Base-by-base conservation (phyloP, 1,284 basidiomycete species). In the Exobasidium cylindrosporum region DNA sequence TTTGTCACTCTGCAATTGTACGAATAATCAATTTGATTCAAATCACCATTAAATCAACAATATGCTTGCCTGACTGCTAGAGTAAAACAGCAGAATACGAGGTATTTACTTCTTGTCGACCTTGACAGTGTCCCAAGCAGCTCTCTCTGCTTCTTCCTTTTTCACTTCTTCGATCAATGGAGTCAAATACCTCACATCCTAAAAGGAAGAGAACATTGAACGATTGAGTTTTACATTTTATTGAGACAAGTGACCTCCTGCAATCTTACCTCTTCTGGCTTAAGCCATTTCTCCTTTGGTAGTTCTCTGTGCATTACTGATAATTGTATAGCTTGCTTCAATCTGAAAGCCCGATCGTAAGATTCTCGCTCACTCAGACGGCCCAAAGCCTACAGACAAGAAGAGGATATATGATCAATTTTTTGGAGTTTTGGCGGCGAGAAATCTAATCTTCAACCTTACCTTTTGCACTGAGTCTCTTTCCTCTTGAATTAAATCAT, bases 401-500 rank as follows among this genome's bases (percentile, higher is more conserved):
- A 45, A 21, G 26, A 24, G 49, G 3, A 17, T 17, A 28, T 17
- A 10, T 10, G n/a, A 43, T 10, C 10, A n/a, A 43, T 43, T 43
- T 10, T 43, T n/a, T 43, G n/a, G 35, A 43, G n/a, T n/a, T 43
- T 43, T 10, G 10, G n/a, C 35, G n/a, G 35, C 35, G 35, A 10
- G 35, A 10, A n/a, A 10, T 10, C 35, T 43, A 10, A n/a, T 43
- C n/a, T 10, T n/a, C 35, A 14, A 14, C 0, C 81, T 53, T 77
- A 92, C 94, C 85, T 90, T 87, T 82, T 96, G 89, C 35, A 96
- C 90, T 67, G 88, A 86, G 23, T 84, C 83, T 64, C 87, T 86
- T 83, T 97, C 95, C 83, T 97, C 93, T 63, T 89, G 83, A 68
- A 97, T 83, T 74, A 98, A 86, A 85, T 98, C 95, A 81, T 98